Conservation (phyloP, 1,284 basidiomycete genomes). For the Melampsora americana region DNA sequence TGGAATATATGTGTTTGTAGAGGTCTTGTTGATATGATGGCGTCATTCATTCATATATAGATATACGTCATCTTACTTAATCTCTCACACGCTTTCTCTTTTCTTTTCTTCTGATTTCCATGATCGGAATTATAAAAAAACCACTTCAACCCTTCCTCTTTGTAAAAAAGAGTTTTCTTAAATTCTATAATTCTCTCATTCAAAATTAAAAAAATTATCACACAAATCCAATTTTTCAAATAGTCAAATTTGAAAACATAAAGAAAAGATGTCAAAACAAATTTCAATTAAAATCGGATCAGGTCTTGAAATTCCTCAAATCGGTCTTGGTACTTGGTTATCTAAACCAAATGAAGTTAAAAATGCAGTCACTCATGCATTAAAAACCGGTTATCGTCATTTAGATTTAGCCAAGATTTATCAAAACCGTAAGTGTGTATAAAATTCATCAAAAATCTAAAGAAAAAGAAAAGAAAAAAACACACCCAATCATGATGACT, state of each 20-base stretch:
- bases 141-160: not conserved
- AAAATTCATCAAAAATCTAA: too few species aligned
- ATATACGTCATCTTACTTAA: too few species aligned
- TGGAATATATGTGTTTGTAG: too few species aligned
- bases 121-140: too few species aligned
- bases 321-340: slow-evolving; percentile 43
- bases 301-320: slow-evolving; percentile 38
- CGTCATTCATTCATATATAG: too few species aligned
- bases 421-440: slow-evolving; percentile 29
- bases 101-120: too few species aligned
- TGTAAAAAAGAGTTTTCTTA: not conserved
- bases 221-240: not conserved
- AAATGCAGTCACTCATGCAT: slow-evolving; percentile 41
- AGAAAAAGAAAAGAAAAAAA: too few species aligned
- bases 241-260: too few species aligned
- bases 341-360: slow-evolving; percentile 43
- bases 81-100: too few species aligned
- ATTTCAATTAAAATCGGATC: not conserved
- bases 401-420: slow-evolving; percentile 43
- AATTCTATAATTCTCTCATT: not conserved
- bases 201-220: not conserved
- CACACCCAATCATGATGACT: too few species aligned
- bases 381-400: slow-evolving; percentile 42
- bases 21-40: too few species aligned
- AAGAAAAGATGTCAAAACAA: slow-evolving; percentile 19